Percentiles rank a stretch among this genome's conserved stretches.
phyloP scores from a whole-genome alignment of 805 yeast species.

The Yamadazyma kitorensis region DNA sequence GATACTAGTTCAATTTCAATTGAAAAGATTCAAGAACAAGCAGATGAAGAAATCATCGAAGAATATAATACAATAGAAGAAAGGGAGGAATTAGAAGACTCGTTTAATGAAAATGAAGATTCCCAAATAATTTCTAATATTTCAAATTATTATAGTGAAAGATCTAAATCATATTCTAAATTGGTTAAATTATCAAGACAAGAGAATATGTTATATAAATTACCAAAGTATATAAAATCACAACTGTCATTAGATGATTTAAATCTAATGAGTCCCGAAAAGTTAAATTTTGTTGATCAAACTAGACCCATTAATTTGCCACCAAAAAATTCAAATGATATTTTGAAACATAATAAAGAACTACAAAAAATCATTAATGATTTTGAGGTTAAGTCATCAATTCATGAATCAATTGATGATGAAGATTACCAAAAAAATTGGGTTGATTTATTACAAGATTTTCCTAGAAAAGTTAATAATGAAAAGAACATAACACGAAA shows the following conservation, averaged over 20 bases:
- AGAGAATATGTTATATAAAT: constrained; percentile 30
- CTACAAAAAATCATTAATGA: constrained; percentile 44
- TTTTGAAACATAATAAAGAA: constrained; percentile 54
- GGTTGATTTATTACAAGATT: constrained; percentile 18
- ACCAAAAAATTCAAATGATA: constrained; percentile 56
- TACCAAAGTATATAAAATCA: constrained; percentile 37
- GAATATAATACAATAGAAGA: constrained; percentile 1
- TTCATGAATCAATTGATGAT: constrained; percentile 6
- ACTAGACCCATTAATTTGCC: constrained; percentile 74
- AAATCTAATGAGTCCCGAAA: constrained; percentile 58
- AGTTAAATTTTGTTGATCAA: constrained; percentile 50
- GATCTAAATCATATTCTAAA: constrained; percentile 33
- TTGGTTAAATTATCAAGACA: constrained; percentile 31
- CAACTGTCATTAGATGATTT: constrained; percentile 56
- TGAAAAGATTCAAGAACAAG: constrained; percentile 18
- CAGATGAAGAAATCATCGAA: neutral
- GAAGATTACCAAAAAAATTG: constrained; percentile 8
- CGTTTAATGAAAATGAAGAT: constrained; percentile 22
- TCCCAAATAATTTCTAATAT: constrained; percentile 34
- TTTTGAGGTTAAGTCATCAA: constrained; percentile 21
- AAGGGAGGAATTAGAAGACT: neutral
- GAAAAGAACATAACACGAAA: constrained; percentile 31
- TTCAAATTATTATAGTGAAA: constrained; percentile 32
- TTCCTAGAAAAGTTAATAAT: constrained; percentile 21
- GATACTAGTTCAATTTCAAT: constrained; percentile 5